Evolutionary conservation across 345 rosid species (phyloP).

Genomic region (Raphanus sativus): DNA sequence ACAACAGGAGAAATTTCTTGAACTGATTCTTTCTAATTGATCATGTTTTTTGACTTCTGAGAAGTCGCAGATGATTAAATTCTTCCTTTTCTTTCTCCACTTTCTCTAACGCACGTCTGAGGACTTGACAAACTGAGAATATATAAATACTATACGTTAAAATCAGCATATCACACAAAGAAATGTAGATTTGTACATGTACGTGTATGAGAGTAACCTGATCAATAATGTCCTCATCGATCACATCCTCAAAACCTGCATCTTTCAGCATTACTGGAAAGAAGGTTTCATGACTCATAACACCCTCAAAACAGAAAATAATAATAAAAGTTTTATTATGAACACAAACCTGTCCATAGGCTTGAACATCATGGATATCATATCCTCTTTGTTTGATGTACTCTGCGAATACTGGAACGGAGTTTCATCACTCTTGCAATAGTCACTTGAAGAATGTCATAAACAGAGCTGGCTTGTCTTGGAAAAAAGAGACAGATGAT

Average conservation of each 20-base stretch:
- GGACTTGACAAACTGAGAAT: conserved; percentile 65
- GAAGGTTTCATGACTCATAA: not conserved
- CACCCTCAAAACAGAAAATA: not conserved
- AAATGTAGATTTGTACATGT: not conserved
- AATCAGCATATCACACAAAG: not conserved
- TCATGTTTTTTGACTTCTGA: conserved; percentile 46
- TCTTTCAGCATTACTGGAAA: conserved; percentile 61
- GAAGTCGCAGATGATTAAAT: conserved; percentile 67
- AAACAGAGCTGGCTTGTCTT: conserved; percentile 91
- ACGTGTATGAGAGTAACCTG: conserved; percentile 31
- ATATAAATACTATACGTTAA: not conserved
- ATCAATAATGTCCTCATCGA: conserved; percentile 72
- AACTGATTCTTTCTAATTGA: not conserved
- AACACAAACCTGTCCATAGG: conserved; percentile 70
- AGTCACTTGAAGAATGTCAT: conserved; percentile 88
- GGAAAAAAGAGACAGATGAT: conserved; percentile 21
- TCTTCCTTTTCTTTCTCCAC: conserved; percentile 61
- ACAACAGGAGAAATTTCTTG: not conserved
- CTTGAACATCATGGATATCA: conserved; percentile 72
- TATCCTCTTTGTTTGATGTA: conserved; percentile 90
- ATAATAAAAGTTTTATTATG: conserved; percentile 11
- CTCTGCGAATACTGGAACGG: conserved; percentile 59
- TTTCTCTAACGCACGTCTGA: conserved; percentile 37
- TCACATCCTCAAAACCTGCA: conserved; percentile 77
- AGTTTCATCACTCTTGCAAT: conserved; percentile 65